Evolutionary conservation across 441 rosid genomes (phyloP).

Genomic region (Euphorbia corollata): DNA sequence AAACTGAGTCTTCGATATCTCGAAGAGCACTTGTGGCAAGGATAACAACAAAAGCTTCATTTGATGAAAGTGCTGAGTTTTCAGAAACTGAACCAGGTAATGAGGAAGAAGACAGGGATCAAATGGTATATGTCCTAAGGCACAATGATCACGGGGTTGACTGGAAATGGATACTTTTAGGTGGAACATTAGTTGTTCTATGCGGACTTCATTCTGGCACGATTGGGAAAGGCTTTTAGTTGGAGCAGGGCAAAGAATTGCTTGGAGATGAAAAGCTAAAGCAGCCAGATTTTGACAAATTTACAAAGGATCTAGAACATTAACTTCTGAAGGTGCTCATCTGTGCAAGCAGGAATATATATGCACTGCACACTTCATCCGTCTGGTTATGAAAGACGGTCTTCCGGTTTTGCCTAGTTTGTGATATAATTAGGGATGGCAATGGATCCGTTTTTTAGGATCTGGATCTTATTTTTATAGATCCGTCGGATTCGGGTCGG

Average conservation of each 20-base stretch:
- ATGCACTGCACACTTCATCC: too few relatives aligned
- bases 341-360: too few relatives aligned
- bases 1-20: conserved; percentile 46
- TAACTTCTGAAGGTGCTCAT: neutral
- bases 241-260: conserved; percentile 81
- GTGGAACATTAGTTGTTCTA: conserved; percentile 71
- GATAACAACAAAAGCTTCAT: conserved; percentile 56
- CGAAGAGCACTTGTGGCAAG: conserved; percentile 63
- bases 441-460: too few relatives aligned
- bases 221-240: conserved; percentile 67
- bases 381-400: too few relatives aligned
- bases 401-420: too few relatives aligned
- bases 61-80: conserved; percentile 34
- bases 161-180: conserved; percentile 86
- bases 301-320: neutral
- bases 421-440: too few relatives aligned
- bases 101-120: conserved; percentile 39
- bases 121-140: conserved; percentile 22
- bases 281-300: neutral
- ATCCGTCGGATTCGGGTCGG: too few relatives aligned
- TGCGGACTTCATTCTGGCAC: conserved; percentile 65
- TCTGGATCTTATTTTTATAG: too few relatives aligned
- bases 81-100: conserved; percentile 27
- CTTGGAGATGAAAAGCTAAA: conserved; percentile 60
- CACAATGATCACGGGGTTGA: conserved; percentile 49